Evolutionary conservation across 495 filamentous ascomycete species (phyloP).

Genomic region (Neohortaea acidophila): DNA sequence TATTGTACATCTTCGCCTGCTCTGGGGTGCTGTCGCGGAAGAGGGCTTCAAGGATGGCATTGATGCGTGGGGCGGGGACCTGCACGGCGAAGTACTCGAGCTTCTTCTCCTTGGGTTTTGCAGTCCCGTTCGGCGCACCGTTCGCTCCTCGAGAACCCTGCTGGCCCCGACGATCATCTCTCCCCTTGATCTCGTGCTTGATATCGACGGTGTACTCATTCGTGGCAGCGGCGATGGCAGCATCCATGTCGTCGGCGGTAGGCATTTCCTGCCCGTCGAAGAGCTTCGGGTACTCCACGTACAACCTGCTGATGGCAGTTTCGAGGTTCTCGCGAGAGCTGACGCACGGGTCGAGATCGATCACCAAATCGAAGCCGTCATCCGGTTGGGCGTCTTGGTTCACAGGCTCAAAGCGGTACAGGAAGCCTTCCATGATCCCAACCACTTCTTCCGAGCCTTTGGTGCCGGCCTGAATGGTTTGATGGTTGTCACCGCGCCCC

Average conservation of each 20-base stretch:
- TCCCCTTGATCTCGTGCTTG: conserved; percentile 51
- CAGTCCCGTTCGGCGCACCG: neutral
- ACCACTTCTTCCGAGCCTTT: conserved; percentile 52
- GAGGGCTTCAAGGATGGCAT: conserved; percentile 45
- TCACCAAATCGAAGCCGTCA: conserved; percentile 59
- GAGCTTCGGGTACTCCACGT: conserved; percentile 57
- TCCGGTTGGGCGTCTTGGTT: conserved; percentile 52
- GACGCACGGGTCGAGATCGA: conserved; percentile 63
- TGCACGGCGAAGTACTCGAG: conserved; percentile 75
- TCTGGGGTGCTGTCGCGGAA: conserved; percentile 41
- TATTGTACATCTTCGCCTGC: conserved; percentile 51
- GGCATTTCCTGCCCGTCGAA: conserved; percentile 50
- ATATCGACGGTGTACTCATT: conserved; percentile 62
- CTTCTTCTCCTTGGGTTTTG: conserved; percentile 31
- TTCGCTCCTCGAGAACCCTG: neutral
- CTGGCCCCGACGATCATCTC: conserved; percentile 15
- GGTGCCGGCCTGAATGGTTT: conserved; percentile 79
- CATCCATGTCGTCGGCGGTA: conserved; percentile 55
- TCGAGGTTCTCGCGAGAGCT: conserved; percentile 79
- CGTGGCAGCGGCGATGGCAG: conserved; percentile 60
- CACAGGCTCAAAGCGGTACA: conserved; percentile 66
- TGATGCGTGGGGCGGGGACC: conserved; percentile 43
- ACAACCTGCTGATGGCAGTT: conserved; percentile 52
- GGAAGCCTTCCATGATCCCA: conserved; percentile 90
- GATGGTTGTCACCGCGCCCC: conserved; percentile 84